These are phyloP conservation scores for Colletotrichum tanaceti DNA, from an alignment of 2,329 filamentous ascomycete genomes.

Conservation along the genomic window DNA sequence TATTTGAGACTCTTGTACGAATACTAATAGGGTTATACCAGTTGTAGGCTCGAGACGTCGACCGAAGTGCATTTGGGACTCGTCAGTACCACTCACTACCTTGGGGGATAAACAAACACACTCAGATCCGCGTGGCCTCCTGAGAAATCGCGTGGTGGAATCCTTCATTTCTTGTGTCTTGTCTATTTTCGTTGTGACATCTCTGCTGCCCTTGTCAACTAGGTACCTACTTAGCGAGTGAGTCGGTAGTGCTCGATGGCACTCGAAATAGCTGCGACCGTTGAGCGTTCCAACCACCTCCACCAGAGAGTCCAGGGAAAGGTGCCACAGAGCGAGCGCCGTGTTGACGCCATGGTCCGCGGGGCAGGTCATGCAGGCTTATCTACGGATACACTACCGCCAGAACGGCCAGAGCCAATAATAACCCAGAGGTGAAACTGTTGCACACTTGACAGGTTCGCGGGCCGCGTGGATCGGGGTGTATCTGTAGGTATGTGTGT, in stretches of 20 bases:
- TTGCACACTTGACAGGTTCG: conserved; percentile 10
- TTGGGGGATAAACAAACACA: neutral
- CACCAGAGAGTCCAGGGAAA: too few relatives aligned
- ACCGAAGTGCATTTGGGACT: neutral
- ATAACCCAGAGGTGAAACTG: conserved; percentile 15
- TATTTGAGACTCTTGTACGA: too few relatives aligned
- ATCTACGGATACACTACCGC: too few relatives aligned
- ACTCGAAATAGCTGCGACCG: conserved; percentile 35
- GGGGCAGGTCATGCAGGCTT: neutral
- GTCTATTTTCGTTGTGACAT: neutral
- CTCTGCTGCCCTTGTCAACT: neutral
- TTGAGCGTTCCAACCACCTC: conserved; percentile 1
- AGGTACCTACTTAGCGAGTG: too few relatives aligned
- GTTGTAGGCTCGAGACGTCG: neutral
- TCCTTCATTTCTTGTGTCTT: neutral
- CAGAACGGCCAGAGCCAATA: neutral
- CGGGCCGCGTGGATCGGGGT: neutral
- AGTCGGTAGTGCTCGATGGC: neutral
- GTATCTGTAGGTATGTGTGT: too few relatives aligned
- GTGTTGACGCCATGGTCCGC: neutral
- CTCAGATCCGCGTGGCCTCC: neutral
- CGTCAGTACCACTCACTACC: neutral
- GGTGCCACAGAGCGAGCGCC: neutral
- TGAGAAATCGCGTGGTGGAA: neutral
- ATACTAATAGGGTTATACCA: too few relatives aligned